A percentile compares a stretch with the other conserved stretches of the same genome.
phyloP scores from a whole-genome alignment of 2,329 filamentous ascomycete genomes.

The Colletotrichum karsti region DNA sequence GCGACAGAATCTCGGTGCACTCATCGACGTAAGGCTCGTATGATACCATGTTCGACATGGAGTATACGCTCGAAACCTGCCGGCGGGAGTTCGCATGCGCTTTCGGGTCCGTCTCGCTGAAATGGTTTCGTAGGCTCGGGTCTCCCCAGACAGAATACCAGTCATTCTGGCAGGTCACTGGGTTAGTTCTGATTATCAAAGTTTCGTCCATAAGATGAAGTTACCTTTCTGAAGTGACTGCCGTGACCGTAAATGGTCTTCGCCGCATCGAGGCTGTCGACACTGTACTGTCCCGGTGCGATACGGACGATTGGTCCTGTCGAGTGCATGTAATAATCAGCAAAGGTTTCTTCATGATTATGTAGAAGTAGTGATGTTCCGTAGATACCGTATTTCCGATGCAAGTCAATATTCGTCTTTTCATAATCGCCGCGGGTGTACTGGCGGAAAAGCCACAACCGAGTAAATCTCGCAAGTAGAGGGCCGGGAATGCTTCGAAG shows the following conservation, averaged over 20 bases:
- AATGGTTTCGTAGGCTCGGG: conserved; percentile 32
- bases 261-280: conserved; percentile 48
- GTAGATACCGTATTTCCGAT: conserved; percentile 37
- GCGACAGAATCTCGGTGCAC: conserved; percentile 49
- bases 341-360: background rate
- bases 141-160: conserved; percentile 41
- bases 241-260: conserved; percentile 43
- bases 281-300: conserved; percentile 55
- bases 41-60: conserved; percentile 54
- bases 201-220: rapidly evolving
- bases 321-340: background rate
- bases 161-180: background rate
- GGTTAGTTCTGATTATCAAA: background rate
- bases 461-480: conserved; percentile 36
- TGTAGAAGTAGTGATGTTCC: no score
- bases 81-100: conserved; percentile 47
- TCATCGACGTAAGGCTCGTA: conserved; percentile 60
- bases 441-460: conserved; percentile 36
- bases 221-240: conserved; percentile 38
- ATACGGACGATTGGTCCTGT: conserved; percentile 51
- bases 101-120: conserved; percentile 39
- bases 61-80: conserved; percentile 52
- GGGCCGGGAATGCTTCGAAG: conserved; percentile 34
- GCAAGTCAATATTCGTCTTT: conserved; percentile 35
- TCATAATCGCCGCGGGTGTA: conserved; percentile 37